Base-by-base conservation (phyloP, 768 basidiomycete species). In the Collybia nuda region DNA sequence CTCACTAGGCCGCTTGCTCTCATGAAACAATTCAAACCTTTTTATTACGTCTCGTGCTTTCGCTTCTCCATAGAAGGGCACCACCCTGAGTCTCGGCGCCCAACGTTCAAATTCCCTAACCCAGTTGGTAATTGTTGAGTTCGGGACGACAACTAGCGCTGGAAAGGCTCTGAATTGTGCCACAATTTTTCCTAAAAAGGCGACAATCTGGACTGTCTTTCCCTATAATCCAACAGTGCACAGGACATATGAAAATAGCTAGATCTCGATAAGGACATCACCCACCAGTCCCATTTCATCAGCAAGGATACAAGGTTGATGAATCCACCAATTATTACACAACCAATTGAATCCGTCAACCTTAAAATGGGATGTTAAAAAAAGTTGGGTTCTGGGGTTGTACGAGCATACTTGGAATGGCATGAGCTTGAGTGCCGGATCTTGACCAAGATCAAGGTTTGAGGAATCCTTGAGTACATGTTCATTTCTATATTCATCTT, bases 41-140 rank as follows among this genome's bases (percentile, higher is more conserved):
- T 84, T 84, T 65, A 98, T 82, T 40, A 98, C 74, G 23, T 90
- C 87, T 15, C 92, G 83, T 32, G 90, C 77, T 58, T 83, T 84
- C 29, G 81, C 79, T 59, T 89, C 90, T n/a, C 91, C 90, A 57
- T 85, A 84, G 66, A 86, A 96, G 0, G 93, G 90, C 19, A 94
- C 91, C 39, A 90, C 93, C n/a, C 78, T 63, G 6, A 85, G 73
- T 36, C 71, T 67, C 0, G 90, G 90, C 0, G 89, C 87, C 81
- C 90, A 93, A 52, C 86, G 82, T 59, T 90, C 86, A 56, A 98
- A 93, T 64, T 99, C 97, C 28, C 97, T 79, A 12, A 96, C 82
- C 96, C 95, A 97, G 58, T 93, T 97, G 5, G 87, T 87, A 55
- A 98, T 88, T 0, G 95, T 97, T 11, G 94, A 96, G 63, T 99